Conservation (phyloP, 306 rosid genomes). For the Malus fusca region DNA sequence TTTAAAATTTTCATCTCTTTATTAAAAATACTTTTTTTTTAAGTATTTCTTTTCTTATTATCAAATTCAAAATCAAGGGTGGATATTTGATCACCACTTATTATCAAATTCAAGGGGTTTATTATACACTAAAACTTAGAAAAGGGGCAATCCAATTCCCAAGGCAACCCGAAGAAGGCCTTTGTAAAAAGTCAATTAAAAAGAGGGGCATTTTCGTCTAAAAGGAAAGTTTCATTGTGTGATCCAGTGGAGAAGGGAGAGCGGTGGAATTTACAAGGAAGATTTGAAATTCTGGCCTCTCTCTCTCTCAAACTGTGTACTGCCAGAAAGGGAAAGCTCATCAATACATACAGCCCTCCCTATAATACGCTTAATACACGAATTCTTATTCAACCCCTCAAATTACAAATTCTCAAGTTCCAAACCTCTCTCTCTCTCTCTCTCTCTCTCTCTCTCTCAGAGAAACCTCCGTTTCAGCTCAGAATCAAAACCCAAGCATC, state of each 20-base stretch:
- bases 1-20: too few relatives aligned
- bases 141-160: not conserved
- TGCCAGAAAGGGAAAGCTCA: not conserved
- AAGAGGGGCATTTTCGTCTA: constrained; percentile 19
- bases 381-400: not conserved
- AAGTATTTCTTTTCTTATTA: too few relatives aligned
- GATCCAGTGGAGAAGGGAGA: constrained; percentile 20
- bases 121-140: too few relatives aligned
- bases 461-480: not conserved
- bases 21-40: too few relatives aligned
- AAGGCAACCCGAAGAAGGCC: not conserved
- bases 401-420: not conserved
- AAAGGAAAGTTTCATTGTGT: not conserved
- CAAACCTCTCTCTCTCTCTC: not conserved
- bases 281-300: constrained; percentile 32
- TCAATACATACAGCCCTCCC: not conserved
- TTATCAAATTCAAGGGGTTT: too few relatives aligned
- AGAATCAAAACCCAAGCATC: not conserved
- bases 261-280: constrained; percentile 62
- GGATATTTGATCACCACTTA: too few relatives aligned
- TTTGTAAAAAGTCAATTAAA: too few relatives aligned
- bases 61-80: too few relatives aligned
- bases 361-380: not conserved
- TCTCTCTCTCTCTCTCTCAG: not conserved
- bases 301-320: not conserved